A percentile compares a stretch with the other conserved stretches of the same genome.
Evolutionary conservation across 2,329 filamentous ascomycete genomes (phyloP).

Genomic region (Colletotrichum filicis): DNA sequence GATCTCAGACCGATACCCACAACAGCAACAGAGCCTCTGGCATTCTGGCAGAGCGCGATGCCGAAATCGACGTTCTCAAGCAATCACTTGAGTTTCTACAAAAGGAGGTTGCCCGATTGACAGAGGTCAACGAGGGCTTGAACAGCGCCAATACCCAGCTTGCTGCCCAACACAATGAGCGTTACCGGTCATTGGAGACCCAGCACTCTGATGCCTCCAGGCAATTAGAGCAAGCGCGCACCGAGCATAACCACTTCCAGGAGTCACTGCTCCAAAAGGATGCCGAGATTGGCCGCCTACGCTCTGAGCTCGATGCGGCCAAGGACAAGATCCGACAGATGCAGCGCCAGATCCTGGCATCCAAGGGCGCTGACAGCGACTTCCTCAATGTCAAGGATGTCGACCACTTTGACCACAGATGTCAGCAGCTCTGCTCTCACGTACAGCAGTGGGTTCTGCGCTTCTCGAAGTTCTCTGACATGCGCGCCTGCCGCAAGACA

Average conservation of each 20-base stretch:
- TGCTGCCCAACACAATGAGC: constrained; percentile 78
- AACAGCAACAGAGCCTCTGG: constrained; percentile 74
- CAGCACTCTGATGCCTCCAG: constrained; percentile 73
- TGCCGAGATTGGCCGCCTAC: constrained; percentile 81
- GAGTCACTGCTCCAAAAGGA: constrained; percentile 84
- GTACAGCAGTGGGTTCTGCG: constrained; percentile 98
- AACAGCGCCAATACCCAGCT: constrained; percentile 82
- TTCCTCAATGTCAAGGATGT: constrained; percentile 87
- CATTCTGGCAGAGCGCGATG: constrained; percentile 83
- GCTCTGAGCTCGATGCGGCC: constrained; percentile 80
- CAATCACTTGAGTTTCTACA: constrained; percentile 83
- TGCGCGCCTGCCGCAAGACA: constrained; percentile 85
- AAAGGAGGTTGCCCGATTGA: constrained; percentile 82
- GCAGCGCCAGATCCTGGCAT: constrained; percentile 64
- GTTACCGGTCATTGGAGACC: constrained; percentile 73
- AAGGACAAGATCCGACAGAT: constrained; percentile 68
- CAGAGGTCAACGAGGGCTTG: constrained; percentile 84
- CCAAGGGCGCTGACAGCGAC: constrained; percentile 71
- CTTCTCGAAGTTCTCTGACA: constrained; percentile 98
- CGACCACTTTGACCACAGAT: constrained; percentile 94
- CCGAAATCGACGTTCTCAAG: constrained; percentile 85
- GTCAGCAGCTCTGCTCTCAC: constrained; percentile 93
- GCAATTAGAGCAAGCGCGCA: constrained; percentile 76
- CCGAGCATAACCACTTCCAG: constrained; percentile 71
- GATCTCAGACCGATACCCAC: constrained; percentile 74